Percentiles rank a stretch among this genome's conserved stretches.
These are phyloP conservation scores for Moesziomyces sp. DNA, from an alignment of 1,284 basidiomycete genomes.

Conservation along the genomic window DNA sequence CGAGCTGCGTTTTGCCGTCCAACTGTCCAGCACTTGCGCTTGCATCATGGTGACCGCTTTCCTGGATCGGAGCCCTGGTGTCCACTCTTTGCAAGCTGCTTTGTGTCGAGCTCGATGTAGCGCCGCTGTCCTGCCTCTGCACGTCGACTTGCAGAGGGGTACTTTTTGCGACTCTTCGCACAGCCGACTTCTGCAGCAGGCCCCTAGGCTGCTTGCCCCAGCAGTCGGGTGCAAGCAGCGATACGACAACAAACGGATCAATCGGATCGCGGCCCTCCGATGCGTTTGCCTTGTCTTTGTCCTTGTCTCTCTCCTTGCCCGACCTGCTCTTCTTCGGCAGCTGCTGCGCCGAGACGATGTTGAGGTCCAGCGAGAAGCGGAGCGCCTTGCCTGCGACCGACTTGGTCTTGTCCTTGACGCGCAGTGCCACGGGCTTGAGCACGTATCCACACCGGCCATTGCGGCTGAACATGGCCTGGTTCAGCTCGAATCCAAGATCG, in stretches of 20 bases:
- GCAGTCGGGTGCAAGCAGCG: slow-evolving; percentile 45
- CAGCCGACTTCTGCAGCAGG: slow-evolving; percentile 20
- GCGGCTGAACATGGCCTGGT: slow-evolving; percentile 91
- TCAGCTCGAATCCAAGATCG: slow-evolving; percentile 77
- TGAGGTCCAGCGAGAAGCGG: slow-evolving; percentile 47
- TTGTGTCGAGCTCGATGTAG: too few relatives aligned
- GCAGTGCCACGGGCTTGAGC: slow-evolving; percentile 84
- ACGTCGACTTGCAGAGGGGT: too few relatives aligned
- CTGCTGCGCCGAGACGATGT: slow-evolving; percentile 90
- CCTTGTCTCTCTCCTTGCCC: slow-evolving; percentile 43
- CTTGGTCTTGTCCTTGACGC: slow-evolving; percentile 70
- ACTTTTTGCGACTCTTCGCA: neutral
- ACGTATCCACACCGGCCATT: slow-evolving; percentile 89
- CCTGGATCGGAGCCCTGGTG: too few relatives aligned
- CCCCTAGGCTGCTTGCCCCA: slow-evolving; percentile 55
- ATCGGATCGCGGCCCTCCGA: slow-evolving; percentile 44
- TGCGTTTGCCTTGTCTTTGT: slow-evolving; percentile 13
- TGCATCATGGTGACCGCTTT: too few relatives aligned
- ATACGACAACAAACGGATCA: slow-evolving; percentile 56
- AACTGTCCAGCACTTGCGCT: too few relatives aligned
- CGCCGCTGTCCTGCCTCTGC: neutral
- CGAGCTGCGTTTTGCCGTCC: too few relatives aligned
- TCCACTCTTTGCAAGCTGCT: too few relatives aligned
- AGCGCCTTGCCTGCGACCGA: slow-evolving; percentile 29
- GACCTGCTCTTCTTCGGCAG: slow-evolving; percentile 72